A percentile compares a stretch with the other conserved stretches of the same genome.
Evolutionary conservation across 495 filamentous ascomycete species (phyloP).

Genomic region (Aeminium ludgeri): DNA sequence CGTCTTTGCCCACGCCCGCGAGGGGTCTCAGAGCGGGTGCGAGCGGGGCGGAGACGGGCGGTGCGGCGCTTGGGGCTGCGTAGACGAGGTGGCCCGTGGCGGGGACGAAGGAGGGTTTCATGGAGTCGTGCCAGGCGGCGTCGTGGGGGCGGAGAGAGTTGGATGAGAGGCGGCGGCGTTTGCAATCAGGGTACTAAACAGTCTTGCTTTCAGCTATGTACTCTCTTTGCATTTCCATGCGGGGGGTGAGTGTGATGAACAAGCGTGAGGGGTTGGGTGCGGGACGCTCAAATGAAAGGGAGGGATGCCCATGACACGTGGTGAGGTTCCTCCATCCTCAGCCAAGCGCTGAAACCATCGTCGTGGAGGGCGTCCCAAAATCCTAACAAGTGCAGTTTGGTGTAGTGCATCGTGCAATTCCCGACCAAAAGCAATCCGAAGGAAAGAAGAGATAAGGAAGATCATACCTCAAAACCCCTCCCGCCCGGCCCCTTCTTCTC

Average conservation of each 20-base stretch:
- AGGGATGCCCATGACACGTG: no score
- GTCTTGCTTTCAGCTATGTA: slow-evolving; percentile 35
- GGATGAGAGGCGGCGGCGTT: slow-evolving; percentile 28
- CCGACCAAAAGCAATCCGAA: slow-evolving; percentile 23
- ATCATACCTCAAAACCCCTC: slow-evolving; percentile 61
- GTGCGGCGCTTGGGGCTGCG: slow-evolving; percentile 22
- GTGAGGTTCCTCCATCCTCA: not conserved
- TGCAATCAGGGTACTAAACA: slow-evolving; percentile 86
- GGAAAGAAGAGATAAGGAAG: no score
- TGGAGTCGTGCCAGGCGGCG: slow-evolving; percentile 40
- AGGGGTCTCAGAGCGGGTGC: slow-evolving; percentile 21
- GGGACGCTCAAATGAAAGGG: slow-evolving; percentile 12
- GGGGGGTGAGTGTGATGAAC: slow-evolving; percentile 9
- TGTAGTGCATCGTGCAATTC: not conserved
- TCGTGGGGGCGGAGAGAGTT: slow-evolving; percentile 46
- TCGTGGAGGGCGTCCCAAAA: not conserved
- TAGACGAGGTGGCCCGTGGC: slow-evolving; percentile 65
- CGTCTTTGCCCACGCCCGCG: slow-evolving; percentile 31
- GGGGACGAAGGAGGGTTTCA: slow-evolving; percentile 91
- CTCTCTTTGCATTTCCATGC: slow-evolving; percentile 21
- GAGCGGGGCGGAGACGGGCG: slow-evolving; percentile 18
- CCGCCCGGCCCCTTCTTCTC: slow-evolving; percentile 32
- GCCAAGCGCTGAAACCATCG: not conserved
- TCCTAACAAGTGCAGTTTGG: not conserved
- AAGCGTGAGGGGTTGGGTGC: not conserved